Evolutionary conservation across 2,329 filamentous ascomycete species (phyloP).

Genomic region (Teratosphaeriaceae sp.): DNA sequence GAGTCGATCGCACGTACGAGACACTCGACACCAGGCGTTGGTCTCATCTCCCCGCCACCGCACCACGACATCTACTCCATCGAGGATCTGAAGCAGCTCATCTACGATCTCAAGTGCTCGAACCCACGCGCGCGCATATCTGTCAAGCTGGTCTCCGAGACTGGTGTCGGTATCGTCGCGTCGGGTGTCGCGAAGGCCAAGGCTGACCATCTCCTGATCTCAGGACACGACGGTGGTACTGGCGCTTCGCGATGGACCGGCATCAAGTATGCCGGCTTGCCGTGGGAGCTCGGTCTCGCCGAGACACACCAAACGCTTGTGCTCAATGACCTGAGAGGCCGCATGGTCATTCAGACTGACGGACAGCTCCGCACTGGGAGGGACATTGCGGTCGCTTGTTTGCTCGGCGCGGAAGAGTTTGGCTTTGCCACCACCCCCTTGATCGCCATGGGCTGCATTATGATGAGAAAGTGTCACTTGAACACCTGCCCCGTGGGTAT

Average conservation of each 20-base stretch:
- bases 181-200: constrained; percentile 97
- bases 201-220: constrained; percentile 94
- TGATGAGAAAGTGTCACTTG: constrained; percentile 73
- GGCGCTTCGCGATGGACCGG: constrained; percentile 96
- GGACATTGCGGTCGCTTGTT: constrained; percentile 88
- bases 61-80: constrained; percentile 99
- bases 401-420: constrained; percentile 97
- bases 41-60: constrained; percentile 89
- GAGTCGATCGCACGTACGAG: constrained; percentile 89
- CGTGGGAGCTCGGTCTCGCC: constrained; percentile 93
- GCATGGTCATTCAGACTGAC: constrained; percentile 94
- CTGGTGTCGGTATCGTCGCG: constrained; percentile 93
- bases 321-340: constrained; percentile 88
- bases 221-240: constrained; percentile 93
- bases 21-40: constrained; percentile 93
- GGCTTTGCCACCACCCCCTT: constrained; percentile 92
- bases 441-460: constrained; percentile 94
- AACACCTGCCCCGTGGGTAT: constrained; percentile 92
- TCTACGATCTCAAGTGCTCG: constrained; percentile 95
- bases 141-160: constrained; percentile 96
- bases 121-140: constrained; percentile 89
- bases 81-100: constrained; percentile 94
- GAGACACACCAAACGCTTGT: constrained; percentile 97
- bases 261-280: constrained; percentile 96
- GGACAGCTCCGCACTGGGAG: constrained; percentile 88